Evolutionary conservation across 2,329 filamentous ascomycete species (phyloP), one percentile per base, ranked within the genome.

Genomic region (Grosmannia penicillata): DNA sequence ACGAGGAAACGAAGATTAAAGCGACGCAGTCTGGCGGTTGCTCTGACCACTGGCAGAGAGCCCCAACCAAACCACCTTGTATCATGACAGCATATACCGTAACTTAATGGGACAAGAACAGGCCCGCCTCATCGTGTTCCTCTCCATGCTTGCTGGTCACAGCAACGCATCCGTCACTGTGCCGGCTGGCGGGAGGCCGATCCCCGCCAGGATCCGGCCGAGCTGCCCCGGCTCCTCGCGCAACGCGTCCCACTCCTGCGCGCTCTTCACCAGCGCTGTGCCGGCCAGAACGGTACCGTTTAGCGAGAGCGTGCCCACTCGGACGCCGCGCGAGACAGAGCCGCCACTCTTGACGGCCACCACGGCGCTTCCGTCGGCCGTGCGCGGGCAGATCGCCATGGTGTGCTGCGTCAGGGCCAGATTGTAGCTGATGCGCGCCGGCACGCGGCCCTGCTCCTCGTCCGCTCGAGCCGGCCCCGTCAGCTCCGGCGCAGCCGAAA

Each of bases 281-380:
- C 75, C 75, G 9, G 73, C 75, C 44, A 78, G 52, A n/a, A 78
- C 53, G 0, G 75, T 78, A 4, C 75, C 75, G 38, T 79, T 78
- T 25, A 78, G 54, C 15, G 67, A 56, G 24, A 75, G 41, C 19
- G 48, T 52, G 0, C 70, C 70, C 2, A 60, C 51, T 25, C n/a
- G n/a, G n/a, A n/a, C n/a, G n/a, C n/a, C n/a, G n/a, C n/a, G n/a
- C n/a, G n/a, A n/a, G n/a, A n/a, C n/a, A n/a, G n/a, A n/a, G 45
- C 29, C 35, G 54, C 45, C 1, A 3, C 32, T 15, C 13, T 14
- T 1, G 8, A 9, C 18, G 25, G 50, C 40, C 4, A 41, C 46
- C 5, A 54, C 44, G 15, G 49, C 47, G 1, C 52, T 52, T 0
- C 73, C 72, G 48, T 78, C 73, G 0, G 64, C 59, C 2, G 61